Evolutionary conservation across 192 early-diverging fungal species (phyloP).

Genomic region (Podila clonocystis): DNA sequence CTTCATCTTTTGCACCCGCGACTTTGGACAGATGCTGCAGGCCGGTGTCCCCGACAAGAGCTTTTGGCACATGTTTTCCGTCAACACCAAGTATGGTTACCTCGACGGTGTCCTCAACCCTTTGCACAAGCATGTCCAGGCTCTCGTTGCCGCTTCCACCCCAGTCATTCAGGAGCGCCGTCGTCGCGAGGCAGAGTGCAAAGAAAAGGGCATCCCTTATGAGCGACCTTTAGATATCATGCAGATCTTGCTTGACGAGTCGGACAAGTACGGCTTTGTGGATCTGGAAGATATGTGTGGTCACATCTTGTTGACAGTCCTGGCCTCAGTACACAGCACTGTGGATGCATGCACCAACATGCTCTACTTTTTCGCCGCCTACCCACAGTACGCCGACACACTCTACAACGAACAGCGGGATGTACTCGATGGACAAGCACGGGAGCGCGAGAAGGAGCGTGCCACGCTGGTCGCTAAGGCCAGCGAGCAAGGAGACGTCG

Average conservation of each 20-base stretch:
- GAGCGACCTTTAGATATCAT: constrained; percentile 50
- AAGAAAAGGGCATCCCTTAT: constrained; percentile 7
- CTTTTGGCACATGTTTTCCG: constrained; percentile 4
- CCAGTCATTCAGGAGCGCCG: constrained; percentile 39
- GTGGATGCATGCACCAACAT: constrained; percentile 29
- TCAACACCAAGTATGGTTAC: background rate
- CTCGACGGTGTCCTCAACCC: constrained; percentile 18
- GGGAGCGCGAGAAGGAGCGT: constrained; percentile 26
- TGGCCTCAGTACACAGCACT: constrained; percentile 49
- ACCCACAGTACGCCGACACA: constrained; percentile 27
- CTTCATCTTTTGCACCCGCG: constrained; percentile 25
- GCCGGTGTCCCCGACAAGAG: background rate
- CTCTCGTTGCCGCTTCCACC: constrained; percentile 7
- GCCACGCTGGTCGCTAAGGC: constrained; percentile 8
- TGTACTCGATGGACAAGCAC: constrained; percentile 18
- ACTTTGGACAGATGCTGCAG: constrained; percentile 24
- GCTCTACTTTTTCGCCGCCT: constrained; percentile 43
- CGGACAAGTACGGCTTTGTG: constrained; percentile 41
- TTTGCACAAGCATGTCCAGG: constrained; percentile 18
- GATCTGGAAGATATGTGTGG: constrained; percentile 45
- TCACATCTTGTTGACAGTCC: constrained; percentile 38
- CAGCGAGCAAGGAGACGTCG: background rate
- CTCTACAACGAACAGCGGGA: constrained; percentile 49
- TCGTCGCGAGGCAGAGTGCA: constrained; percentile 20
- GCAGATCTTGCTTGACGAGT: constrained; percentile 40